A percentile compares a stretch with the other conserved stretches of the same genome.
Evolutionary conservation across 1,284 basidiomycete genomes (phyloP).

Genomic region (Gymnopus androsaceus): DNA sequence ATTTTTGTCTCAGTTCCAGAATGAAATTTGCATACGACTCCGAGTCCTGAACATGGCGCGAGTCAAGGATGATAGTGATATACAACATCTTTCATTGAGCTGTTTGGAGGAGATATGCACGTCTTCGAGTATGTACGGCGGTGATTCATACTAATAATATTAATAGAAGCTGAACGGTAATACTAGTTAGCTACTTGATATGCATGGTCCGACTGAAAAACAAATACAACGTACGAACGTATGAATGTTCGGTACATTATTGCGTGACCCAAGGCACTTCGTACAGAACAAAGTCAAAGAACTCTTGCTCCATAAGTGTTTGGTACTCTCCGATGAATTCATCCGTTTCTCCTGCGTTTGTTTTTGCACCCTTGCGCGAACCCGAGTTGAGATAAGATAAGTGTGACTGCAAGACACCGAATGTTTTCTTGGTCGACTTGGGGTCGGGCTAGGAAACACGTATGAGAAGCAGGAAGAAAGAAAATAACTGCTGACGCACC

Average conservation of each 20-base stretch:
- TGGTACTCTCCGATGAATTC: constrained; percentile 89
- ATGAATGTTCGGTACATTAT: constrained; percentile 30
- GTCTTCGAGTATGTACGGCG: too few relatives aligned
- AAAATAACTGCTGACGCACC: constrained; percentile 40
- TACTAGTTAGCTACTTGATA: neutral
- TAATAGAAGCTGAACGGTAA: neutral
- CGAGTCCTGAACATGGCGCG: too few relatives aligned
- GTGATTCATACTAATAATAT: too few relatives aligned
- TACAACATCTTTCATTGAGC: too few relatives aligned
- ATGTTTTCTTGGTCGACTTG: constrained; percentile 80
- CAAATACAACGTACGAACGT: too few relatives aligned
- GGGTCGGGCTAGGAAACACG: constrained; percentile 71
- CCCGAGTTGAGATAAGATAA: constrained; percentile 80
- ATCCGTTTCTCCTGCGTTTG: constrained; percentile 47
- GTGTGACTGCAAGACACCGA: constrained; percentile 74
- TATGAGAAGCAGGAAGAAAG: neutral
- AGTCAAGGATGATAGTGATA: too few relatives aligned
- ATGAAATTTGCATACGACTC: too few relatives aligned
- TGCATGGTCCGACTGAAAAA: neutral
- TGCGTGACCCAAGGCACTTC: constrained; percentile 80
- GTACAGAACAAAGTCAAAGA: constrained; percentile 90
- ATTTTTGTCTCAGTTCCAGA: too few relatives aligned
- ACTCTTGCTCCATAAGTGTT: constrained; percentile 89
- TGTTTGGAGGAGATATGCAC: too few relatives aligned
- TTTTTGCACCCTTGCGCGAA: constrained; percentile 56